Base-by-base conservation (phyloP, 495 filamentous ascomycete species). In the Aspergillus indologenus region DNA sequence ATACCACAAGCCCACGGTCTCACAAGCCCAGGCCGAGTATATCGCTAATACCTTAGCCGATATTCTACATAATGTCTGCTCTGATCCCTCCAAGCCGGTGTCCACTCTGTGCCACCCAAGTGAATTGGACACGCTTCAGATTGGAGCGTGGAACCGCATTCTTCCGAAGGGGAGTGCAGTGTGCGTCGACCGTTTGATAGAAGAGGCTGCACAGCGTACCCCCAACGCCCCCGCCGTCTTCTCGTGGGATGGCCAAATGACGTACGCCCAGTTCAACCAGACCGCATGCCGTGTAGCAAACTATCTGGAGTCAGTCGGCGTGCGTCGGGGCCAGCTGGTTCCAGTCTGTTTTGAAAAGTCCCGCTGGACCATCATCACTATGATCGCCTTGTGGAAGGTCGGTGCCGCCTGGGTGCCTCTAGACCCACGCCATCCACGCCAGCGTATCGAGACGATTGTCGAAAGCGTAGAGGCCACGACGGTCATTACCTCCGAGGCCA, bases 371-470 rank as follows among this genome's bases (percentile, higher is more conserved):
- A 68, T 76, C 22, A 67, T 82, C 14, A 68, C 72, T 7, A 78
- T 80, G 65, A 64, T 83, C 5, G 75, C 61, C n/a, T 58, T 81
- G 44, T 63, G 80, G 60, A 81, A 80, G 58, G 71, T 73, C 3
- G 80, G 80, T 14, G 77, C 65, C 9, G 78, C 73, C 15, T 79
- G 62, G 54, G 68, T 80, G 12, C 66, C 71, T 4, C 58, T 83
- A 0, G 79, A 81, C 54, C 65, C 73, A 5, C 59, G 63, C 11
- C 63, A 76, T 51, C 78, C 78, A 3, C 24, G 57, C 5, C 60
- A 65, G 26, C 71, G 82, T 1, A 57, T 79, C 5, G 61, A 65
- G 24, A 46, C 61, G 9, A 67, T 76, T 12, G 59, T 73, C n/a
- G 45, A 58, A 12, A 62, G 68, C 19, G 64, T 68, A 1, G 49